These are phyloP conservation scores for Exophiala dermatitidis DNA, from an alignment of 2,329 filamentous ascomycete genomes.

Conservation along the genomic window DNA sequence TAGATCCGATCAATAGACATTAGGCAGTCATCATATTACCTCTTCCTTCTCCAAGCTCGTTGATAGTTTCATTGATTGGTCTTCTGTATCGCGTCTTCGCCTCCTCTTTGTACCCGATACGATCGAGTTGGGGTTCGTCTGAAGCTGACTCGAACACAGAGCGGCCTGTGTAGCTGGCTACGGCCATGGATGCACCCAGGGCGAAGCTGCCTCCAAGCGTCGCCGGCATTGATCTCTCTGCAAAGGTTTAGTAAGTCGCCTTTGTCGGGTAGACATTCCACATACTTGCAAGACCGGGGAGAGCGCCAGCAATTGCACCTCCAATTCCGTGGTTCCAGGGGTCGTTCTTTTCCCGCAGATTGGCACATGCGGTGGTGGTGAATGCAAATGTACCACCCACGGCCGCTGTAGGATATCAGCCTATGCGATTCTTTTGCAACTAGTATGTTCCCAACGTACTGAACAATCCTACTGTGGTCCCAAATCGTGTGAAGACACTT, in stretches of 20 bases:
- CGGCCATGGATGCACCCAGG: conserved; percentile 52
- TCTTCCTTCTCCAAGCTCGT: conserved; percentile 77
- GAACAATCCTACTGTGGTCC: conserved; percentile 62
- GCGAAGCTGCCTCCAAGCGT: conserved; percentile 61
- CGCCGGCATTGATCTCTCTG: conserved; percentile 60
- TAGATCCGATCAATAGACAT: not conserved
- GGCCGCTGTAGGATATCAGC: conserved; percentile 47
- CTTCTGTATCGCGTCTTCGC: conserved; percentile 66
- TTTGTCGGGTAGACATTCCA: not conserved
- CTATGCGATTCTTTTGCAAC: conserved; percentile 1
- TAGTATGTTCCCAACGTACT: conserved; percentile 42
- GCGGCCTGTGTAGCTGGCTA: conserved; percentile 63
- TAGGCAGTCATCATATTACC: conserved; percentile 45
- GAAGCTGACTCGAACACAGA: conserved; percentile 46
- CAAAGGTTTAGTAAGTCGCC: conserved; percentile 18
- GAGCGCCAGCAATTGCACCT: conserved; percentile 66
- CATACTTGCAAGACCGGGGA: conserved; percentile 65
- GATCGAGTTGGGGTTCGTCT: conserved; percentile 53
- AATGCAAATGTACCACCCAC: conserved; percentile 73
- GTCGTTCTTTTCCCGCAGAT: conserved; percentile 79
- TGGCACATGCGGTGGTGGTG: conserved; percentile 66
- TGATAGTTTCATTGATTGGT: conserved; percentile 71
- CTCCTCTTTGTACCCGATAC: conserved; percentile 65
- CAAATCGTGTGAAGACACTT: conserved; percentile 72
- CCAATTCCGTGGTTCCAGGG: conserved; percentile 65